Base-by-base conservation (phyloP, 73 alveolate genomes). In the Durusdinium trenchii region DNA sequence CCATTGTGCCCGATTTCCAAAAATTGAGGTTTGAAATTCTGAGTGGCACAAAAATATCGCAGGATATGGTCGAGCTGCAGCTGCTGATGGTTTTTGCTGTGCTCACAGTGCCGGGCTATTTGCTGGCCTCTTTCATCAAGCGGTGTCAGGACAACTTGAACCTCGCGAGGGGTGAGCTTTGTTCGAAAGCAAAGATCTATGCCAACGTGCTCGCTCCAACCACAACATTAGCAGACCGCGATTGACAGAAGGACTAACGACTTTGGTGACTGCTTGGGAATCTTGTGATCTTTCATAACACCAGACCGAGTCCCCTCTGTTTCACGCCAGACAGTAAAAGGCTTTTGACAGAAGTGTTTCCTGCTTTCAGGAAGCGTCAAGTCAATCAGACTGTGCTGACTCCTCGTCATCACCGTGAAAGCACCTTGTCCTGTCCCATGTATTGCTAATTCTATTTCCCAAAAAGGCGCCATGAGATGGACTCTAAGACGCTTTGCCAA, bases 101-200 rank as follows among this genome's bases (percentile, higher is more conserved):
- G 67, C 83, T 89, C 71, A 89, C 96, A 67, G 83, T 89, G 71
- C 96, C 96, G 1, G 96, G 96, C 51, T 89, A 89, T 73, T 3
- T 89, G 43, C 38, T 52, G 40, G 96, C 96, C 85, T 64, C 86
- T 50, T 48, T 89, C 71, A 42, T 89, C 96, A 61, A 36, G 69
- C 78, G 96, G 45, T 57, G 57, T 32, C 86, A 89, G 96, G 96
- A 26, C n/a, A n/a, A n/a, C 18, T 78, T 43, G 45, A n/a, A n/a
- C n/a, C n/a, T n/a, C n/a, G n/a, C n/a, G n/a, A n/a, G n/a, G n/a
- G n/a, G n/a, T n/a, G n/a, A n/a, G n/a, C n/a, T n/a, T n/a, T n/a
- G n/a, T n/a, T n/a, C n/a, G n/a, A n/a, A n/a, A n/a, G n/a, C n/a
- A n/a, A n/a, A n/a, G n/a, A n/a, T n/a, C n/a, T n/a, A n/a, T n/a